Evolutionary conservation across 768 basidiomycete genomes (phyloP).

Genomic region (Mycena crocata): DNA sequence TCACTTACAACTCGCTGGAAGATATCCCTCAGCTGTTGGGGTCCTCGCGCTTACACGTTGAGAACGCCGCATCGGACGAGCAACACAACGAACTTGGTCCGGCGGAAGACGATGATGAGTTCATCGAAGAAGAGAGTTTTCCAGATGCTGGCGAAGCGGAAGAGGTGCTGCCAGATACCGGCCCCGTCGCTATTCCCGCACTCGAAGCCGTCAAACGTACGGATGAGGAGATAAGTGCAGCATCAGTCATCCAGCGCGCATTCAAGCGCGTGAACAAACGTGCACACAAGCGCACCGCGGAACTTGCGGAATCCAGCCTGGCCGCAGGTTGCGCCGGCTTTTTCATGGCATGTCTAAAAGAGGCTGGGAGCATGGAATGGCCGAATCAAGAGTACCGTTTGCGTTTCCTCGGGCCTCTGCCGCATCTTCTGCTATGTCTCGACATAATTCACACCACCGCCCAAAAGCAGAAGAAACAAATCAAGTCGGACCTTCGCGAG

Average conservation of each 20-base stretch:
- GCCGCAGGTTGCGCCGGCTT: conserved; percentile 36
- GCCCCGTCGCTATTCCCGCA: conserved; percentile 26
- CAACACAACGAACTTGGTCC: neutral
- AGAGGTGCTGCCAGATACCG: conserved; percentile 14
- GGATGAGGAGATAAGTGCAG: conserved; percentile 41
- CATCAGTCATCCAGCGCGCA: conserved; percentile 36
- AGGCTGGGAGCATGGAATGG: conserved; percentile 44
- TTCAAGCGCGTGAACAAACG: conserved; percentile 25
- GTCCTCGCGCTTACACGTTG: conserved; percentile 1
- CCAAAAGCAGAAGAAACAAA: conserved; percentile 42
- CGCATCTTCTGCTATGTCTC: conserved; percentile 55
- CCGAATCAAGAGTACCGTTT: conserved; percentile 44
- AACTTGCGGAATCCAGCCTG: conserved; percentile 24
- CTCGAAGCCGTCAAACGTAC: conserved; percentile 36
- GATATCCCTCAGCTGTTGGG: conserved; percentile 46
- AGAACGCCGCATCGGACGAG: neutral
- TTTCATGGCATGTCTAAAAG: conserved; percentile 44
- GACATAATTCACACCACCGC: conserved; percentile 44
- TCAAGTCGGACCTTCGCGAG: conserved; percentile 43
- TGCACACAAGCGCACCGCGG: conserved; percentile 21
- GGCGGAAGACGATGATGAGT: conserved; percentile 26
- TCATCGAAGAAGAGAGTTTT: conserved; percentile 24
- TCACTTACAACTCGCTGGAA: conserved; percentile 42
- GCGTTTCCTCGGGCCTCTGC: conserved; percentile 53
- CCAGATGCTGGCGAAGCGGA: conserved; percentile 15